A percentile compares a stretch with the other conserved stretches of the same genome.
Evolutionary conservation across 1,284 basidiomycete species (phyloP).

Genomic region (Thelephora terrestris): DNA sequence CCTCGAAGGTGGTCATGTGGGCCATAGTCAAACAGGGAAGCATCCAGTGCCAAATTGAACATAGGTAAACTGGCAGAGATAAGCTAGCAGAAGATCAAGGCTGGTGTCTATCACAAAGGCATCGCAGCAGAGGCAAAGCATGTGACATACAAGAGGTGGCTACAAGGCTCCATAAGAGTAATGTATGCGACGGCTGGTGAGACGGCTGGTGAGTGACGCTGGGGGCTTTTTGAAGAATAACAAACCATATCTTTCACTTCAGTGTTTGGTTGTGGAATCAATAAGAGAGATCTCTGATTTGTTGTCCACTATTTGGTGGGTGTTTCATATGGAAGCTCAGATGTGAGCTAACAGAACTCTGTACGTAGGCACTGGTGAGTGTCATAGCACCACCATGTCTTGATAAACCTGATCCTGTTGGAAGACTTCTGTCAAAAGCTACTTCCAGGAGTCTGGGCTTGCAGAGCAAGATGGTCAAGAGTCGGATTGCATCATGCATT

Average conservation of each 20-base stretch:
- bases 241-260: conserved; percentile 19
- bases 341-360: neutral
- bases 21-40: no score
- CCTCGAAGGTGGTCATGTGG: no score
- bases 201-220: conserved; percentile 69
- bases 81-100: conserved; percentile 39
- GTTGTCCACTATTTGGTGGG: conserved; percentile 78
- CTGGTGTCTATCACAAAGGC: conserved; percentile 83
- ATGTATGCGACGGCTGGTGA: conserved; percentile 94
- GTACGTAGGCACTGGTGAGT: conserved; percentile 69
- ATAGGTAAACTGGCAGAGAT: conserved; percentile 35
- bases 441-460: conserved; percentile 81
- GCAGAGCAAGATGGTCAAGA: conserved; percentile 70
- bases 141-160: conserved; percentile 67
- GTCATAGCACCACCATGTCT: conserved; percentile 73
- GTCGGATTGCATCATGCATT: conserved; percentile 61
- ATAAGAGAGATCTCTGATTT: conserved; percentile 84
- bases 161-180: conserved; percentile 60
- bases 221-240: conserved; percentile 76
- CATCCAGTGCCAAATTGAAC: no score
- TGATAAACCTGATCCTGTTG: conserved; percentile 80
- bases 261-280: conserved; percentile 97
- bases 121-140: conserved; percentile 60
- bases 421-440: conserved; percentile 59
- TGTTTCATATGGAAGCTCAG: conserved; percentile 4